Evolutionary conservation across 2,329 filamentous ascomycete species (phyloP).

Genomic region (Fusarium sp.): DNA sequence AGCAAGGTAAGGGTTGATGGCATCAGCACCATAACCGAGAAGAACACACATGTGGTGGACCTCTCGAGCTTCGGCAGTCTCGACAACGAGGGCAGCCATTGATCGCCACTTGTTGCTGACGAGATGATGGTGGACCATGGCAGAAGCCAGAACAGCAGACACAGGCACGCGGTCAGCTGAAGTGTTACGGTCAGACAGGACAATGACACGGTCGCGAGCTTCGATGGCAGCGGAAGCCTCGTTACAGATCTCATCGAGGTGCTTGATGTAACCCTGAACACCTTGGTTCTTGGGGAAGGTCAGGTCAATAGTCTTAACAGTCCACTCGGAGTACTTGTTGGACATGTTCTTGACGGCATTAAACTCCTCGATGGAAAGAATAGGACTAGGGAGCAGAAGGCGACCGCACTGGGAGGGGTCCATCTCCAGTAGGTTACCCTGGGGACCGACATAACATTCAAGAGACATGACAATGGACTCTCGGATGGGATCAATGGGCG

Average conservation of each 20-base stretch:
- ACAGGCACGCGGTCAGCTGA: slow-evolving; percentile 87
- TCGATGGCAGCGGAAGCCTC: slow-evolving; percentile 88
- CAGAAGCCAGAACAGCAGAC: slow-evolving; percentile 88
- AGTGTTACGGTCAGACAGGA: slow-evolving; percentile 90
- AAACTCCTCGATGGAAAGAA: slow-evolving; percentile 91
- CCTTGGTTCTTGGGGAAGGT: slow-evolving; percentile 92
- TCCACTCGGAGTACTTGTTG: slow-evolving; percentile 82
- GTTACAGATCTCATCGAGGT: slow-evolving; percentile 90
- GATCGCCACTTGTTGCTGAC: slow-evolving; percentile 97
- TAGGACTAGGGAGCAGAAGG: slow-evolving; percentile 87
- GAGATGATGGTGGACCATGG: slow-evolving; percentile 95
- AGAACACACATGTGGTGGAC: slow-evolving; percentile 99
- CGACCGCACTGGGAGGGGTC: slow-evolving; percentile 89
- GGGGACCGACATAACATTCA: slow-evolving; percentile 95
- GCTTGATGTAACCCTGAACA: slow-evolving; percentile 85
- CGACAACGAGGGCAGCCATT: slow-evolving; percentile 86
- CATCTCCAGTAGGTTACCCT: slow-evolving; percentile 96
- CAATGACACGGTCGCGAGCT: slow-evolving; percentile 85
- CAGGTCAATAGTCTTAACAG: slow-evolving; percentile 90
- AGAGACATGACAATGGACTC: slow-evolving; percentile 99
- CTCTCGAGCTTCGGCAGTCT: slow-evolving; percentile 95
- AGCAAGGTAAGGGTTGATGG: slow-evolving; percentile 93
- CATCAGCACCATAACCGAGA: slow-evolving; percentile 94
- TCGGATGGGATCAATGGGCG: slow-evolving; percentile 95
- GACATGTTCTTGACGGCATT: slow-evolving; percentile 87